Evolutionary conservation across 495 filamentous ascomycete genomes (phyloP), one percentile per base, ranked within the genome.

Genomic region (Extremus antarcticus): DNA sequence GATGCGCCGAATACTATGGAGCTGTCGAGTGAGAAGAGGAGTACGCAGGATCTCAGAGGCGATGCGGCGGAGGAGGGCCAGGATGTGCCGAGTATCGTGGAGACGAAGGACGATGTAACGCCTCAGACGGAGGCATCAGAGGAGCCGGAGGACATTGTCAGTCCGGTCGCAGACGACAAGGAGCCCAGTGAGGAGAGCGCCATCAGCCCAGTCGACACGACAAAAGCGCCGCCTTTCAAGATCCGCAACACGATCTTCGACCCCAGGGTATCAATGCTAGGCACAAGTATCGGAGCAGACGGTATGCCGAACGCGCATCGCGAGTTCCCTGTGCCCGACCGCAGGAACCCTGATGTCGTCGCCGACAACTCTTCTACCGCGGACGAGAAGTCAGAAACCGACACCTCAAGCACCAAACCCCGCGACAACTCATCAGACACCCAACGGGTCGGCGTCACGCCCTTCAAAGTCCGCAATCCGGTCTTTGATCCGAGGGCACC

Each of bases 281-380:
- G 58, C 15, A n/a, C n/a, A n/a, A 43, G 47, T 29, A 43, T 61
- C 20, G 58, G 58, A 4, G 58, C 58, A 19, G 58, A 61, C 39
- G 58, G 58, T 10, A 61, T 61, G 58, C 58, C 58, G 3, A 53
- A 48, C 11, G 25, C 53, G 10, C 58, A 51, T 19, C 23, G 38
- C 29, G 25, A 35, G 4, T 51, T 51, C 38, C 46, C 53, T 2
- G 9, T 51, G 51, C 49, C 10, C 15, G 48, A 15, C n/a, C 32
- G 29, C 38, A 29, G 22, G 21, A 15, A n/a, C 10, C 41, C 17
- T 41, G 54, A 50, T 23, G 25, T 41, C 1, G 20, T 16, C 3
- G 17, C 40, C 24, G 22, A 25, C 11, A 25, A 25, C n/a, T 16
- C 53, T 38, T n/a, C 40, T 4, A 3, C 51, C 7, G 46, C 19